Base-by-base conservation (phyloP, 2,329 filamentous ascomycete species). In the Aspergillus sclerotialis region DNA sequence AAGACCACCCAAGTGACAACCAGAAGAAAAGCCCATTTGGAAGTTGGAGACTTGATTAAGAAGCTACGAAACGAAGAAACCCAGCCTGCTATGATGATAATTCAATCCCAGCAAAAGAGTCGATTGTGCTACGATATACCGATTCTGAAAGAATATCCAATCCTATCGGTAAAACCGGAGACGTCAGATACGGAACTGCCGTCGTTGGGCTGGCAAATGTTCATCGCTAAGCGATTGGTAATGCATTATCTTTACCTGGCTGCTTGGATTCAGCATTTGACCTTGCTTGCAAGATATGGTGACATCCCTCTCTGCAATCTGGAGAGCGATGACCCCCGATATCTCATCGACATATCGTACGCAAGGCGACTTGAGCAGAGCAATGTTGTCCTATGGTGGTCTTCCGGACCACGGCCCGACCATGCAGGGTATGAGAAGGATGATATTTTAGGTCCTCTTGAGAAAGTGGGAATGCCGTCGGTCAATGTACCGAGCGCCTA, bases 361-460 rank as follows among this genome's bases (percentile, higher is more conserved):
- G 92, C 92, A 0, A 75, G 93, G 37, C 77, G 89, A 12, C 68
- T 99, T 33, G 87, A 94, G 53, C 82, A 84, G 45, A 94, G 90
- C 54, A 88, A 89, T 37, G 86, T 98, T 1, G 84, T 98, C 5
- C 69, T 99, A 5, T 99, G 92, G 92, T 99, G 92, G 92, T 96
- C 90, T 12, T 73, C 78, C 7, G 81, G 82, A 5, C 79, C 90
- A 0, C 78, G 83, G 33, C 92, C 93, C 1, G 92, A 99, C 56
- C 92, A 99, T 61, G 92, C 88, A 29, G 92, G 92, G 0, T 88
- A 95, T 57, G 92, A 99, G 58, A 84, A 82, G 42, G 93, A 99
- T 51, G 87, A 96, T 58, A 76, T 95, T 14, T 66, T 84, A 0
- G 84, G 84, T 0, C 76, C 84, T 2, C 72, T 96, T 17, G 90